Evolutionary conservation across 768 basidiomycete species (phyloP), one percentile per base, ranked within the genome.

Genomic region (Panaeolus cyanescens): DNA sequence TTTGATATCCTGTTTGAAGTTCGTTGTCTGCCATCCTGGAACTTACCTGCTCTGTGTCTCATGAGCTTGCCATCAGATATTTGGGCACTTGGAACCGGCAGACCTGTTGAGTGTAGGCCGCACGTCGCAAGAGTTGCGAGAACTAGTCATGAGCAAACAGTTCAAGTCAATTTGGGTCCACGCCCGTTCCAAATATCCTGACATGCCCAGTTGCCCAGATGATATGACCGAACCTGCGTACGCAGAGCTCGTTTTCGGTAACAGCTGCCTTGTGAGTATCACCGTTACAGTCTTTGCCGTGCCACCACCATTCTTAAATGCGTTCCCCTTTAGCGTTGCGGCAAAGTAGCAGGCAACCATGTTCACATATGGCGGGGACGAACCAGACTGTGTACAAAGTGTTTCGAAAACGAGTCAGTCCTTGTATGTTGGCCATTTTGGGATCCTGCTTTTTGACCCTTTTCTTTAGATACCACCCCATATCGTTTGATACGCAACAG

Each of bases 1-100:
- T 56, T 71, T n/a, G 73, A 75, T 50, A 65, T 75, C 19, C 56
- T 75, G 9, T 69, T 68, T 17, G 74, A 74, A 63, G 74, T 72
- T 28, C 13, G 57, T 40, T 20, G 22, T 13, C 13, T 25, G 20
- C 22, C 1, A 10, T 20, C 17, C 22, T 28, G 3, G 8, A 22
- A 6, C 3, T 39, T 30, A 22, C 4, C 32, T 60, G 12, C 32
- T 22, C 20, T n/a, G 32, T 40, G 34, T 50, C 50, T 8, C 31
- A 19, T 19, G 15, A 22, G 54, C 25, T 28, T 39, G n/a, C 37
- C 62, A 28, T 42, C 10, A 68, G 67, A 65, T 68, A 22, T 65
- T 67, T 32, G 42, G 45, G 19, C 58, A 62, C 15, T 56, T 68
- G 12, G 20, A 37, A 22, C 62, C 65, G 15, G 30, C 45, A 9